Evolutionary conservation across 2,329 filamentous ascomycete species (phyloP).

Genomic region (Aspergillus nomiae): DNA sequence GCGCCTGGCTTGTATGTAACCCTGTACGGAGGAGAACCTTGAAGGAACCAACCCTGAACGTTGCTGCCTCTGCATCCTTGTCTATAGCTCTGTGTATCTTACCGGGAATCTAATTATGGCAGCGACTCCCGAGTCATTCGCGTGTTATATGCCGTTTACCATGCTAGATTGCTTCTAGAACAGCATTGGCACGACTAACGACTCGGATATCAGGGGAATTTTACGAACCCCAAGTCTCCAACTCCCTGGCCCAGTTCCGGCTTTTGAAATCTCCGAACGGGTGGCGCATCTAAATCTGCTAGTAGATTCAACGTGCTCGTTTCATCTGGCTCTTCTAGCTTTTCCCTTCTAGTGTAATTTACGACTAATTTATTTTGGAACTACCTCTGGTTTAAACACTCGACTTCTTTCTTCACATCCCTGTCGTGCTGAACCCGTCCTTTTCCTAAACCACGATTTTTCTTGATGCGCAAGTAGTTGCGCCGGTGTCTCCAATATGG

Average conservation of each 20-base stretch:
- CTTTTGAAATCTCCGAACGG: not conserved
- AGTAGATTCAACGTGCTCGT: not conserved
- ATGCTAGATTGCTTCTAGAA: not conserved
- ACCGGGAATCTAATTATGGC: not conserved
- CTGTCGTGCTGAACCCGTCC: not conserved
- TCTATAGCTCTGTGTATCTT: not conserved
- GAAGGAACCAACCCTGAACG: not conserved
- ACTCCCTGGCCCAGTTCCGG: not conserved
- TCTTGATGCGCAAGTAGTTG: not conserved
- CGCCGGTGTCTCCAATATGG: not conserved
- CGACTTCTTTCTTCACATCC: not conserved
- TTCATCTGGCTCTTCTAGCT: not conserved
- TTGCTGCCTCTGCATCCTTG: not conserved
- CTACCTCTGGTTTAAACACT: not conserved
- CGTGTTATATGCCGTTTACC: not conserved
- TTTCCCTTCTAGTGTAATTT: not conserved
- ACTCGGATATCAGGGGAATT: not conserved
- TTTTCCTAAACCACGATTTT: not conserved
- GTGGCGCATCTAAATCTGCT: slow-evolving; percentile 2
- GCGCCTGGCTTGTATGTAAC: not conserved
- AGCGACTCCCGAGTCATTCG: not conserved
- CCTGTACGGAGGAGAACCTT: not conserved
- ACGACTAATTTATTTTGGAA: not conserved
- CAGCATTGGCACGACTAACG: not conserved
- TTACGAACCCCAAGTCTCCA: not conserved